Evolutionary conservation across 129 eudicot species (phyloP).

Genomic region (Cynara cardunculus): DNA sequence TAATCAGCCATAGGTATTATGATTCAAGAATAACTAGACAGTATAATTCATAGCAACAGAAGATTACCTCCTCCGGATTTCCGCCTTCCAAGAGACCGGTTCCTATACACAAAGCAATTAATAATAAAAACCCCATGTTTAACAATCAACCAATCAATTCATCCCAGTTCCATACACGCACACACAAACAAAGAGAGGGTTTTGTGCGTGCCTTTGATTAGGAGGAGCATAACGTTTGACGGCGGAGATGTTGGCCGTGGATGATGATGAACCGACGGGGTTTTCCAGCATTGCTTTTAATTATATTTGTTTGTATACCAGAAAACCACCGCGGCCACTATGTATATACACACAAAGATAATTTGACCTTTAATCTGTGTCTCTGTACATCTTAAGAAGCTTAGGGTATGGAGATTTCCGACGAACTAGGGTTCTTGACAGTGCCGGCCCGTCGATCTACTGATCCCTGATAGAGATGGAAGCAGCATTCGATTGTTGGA

Average conservation of each 20-base stretch:
- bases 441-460: not conserved
- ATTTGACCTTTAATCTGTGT: not conserved
- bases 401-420: not conserved
- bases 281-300: conserved; percentile 43
- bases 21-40: not conserved
- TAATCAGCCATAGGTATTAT: not conserved
- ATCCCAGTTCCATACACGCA: not conserved
- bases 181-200: not conserved
- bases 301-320: not conserved
- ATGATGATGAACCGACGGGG: conserved; percentile 36
- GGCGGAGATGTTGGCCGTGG: conserved; percentile 38
- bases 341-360: not conserved
- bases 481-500: not conserved
- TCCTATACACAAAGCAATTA: conserved; percentile 31
- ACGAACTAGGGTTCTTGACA: not conserved
- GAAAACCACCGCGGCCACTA: not conserved
- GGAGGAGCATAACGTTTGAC: conserved; percentile 65
- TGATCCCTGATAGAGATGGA: not conserved
- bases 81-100: conserved; percentile 54
- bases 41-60: not conserved
- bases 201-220: conserved; percentile 42
- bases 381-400: not conserved
- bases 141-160: not conserved
- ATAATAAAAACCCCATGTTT: not conserved
- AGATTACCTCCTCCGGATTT: conserved; percentile 63